These are phyloP conservation scores for Populus trichocarpa DNA, from an alignment of 441 rosid genomes.

Conservation along the genomic window DNA sequence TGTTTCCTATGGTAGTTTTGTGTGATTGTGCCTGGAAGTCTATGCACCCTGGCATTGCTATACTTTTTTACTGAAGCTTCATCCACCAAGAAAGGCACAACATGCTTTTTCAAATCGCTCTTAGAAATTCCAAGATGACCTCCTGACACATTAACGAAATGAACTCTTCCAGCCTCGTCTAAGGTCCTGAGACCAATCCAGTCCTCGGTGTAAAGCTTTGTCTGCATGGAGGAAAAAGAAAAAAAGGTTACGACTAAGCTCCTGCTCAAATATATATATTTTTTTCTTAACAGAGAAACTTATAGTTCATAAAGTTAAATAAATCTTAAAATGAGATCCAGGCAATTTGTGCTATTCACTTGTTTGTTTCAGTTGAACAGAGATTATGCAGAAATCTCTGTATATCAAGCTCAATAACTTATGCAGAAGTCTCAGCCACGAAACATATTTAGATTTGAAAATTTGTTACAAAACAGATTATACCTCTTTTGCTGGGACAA, in stretches of 20 bases:
- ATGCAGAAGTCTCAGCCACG: neutral
- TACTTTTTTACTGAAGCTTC: slow-evolving; percentile 2
- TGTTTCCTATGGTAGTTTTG: slow-evolving; percentile 17
- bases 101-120: slow-evolving; percentile 40
- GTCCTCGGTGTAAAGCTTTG: slow-evolving; percentile 60
- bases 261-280: neutral
- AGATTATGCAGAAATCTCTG: neutral
- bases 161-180: slow-evolving; percentile 56
- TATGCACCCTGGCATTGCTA: neutral
- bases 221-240: slow-evolving; percentile 29
- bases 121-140: slow-evolving; percentile 58
- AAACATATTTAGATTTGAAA: neutral
- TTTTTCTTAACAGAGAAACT: neutral
- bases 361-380: neutral
- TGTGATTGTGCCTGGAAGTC: slow-evolving; percentile 8
- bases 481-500: slow-evolving; percentile 56
- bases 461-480: neutral
- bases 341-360: neutral
- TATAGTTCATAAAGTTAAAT: neutral
- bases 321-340: neutral
- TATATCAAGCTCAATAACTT: neutral
- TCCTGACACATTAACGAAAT: slow-evolving; percentile 48
- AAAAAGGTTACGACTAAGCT: neutral
- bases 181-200: slow-evolving; percentile 66
- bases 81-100: slow-evolving; percentile 52